Percentiles rank a stretch among this genome's conserved stretches.
Conservation (phyloP, 1,139 yeast species). For the Saccharomycopsis phalli region DNA sequence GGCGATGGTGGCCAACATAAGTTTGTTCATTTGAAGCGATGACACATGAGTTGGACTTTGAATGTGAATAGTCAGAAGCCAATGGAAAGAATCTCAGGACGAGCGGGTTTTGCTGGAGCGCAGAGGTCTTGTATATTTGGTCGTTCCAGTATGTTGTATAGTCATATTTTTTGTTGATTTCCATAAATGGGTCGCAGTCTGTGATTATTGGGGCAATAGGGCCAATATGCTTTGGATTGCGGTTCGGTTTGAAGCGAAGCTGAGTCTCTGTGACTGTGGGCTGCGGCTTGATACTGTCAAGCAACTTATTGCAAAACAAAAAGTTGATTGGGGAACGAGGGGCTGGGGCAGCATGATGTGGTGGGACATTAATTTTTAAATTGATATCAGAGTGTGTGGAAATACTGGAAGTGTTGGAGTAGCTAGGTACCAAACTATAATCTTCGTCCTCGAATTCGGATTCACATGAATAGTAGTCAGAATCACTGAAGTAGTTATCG, state of each 20-base stretch:
- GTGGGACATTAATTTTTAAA: conserved; percentile 5
- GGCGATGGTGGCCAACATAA: too few relatives aligned
- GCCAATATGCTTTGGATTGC: background rate
- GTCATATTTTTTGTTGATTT: conserved; percentile 13
- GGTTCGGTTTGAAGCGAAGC: background rate
- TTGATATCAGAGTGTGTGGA: conserved; percentile 7
- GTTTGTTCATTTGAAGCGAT: too few relatives aligned
- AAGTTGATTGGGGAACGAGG: conserved; percentile 15
- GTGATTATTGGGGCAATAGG: conserved; percentile 16
- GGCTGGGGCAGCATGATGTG: background rate
- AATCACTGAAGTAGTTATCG: background rate
- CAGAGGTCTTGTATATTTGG: conserved; percentile 1
- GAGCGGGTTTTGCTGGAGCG: conserved; percentile 13
- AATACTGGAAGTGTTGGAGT: conserved; percentile 7
- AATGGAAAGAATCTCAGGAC: conserved; percentile 16
- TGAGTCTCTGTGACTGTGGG: background rate
- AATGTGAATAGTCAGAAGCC: background rate
- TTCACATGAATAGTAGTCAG: conserved; percentile 7
- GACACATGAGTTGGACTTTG: too few relatives aligned
- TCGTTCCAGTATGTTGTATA: conserved; percentile 4
- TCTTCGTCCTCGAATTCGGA: conserved; percentile 17
- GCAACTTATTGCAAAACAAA: conserved; percentile 1
- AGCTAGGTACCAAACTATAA: background rate
- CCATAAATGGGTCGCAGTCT: conserved; percentile 12
- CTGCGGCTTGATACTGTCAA: conserved; percentile 5